phyloP scores from a whole-genome alignment of 83 land plant genomes.

The Diphasiastrum complanatum region DNA sequence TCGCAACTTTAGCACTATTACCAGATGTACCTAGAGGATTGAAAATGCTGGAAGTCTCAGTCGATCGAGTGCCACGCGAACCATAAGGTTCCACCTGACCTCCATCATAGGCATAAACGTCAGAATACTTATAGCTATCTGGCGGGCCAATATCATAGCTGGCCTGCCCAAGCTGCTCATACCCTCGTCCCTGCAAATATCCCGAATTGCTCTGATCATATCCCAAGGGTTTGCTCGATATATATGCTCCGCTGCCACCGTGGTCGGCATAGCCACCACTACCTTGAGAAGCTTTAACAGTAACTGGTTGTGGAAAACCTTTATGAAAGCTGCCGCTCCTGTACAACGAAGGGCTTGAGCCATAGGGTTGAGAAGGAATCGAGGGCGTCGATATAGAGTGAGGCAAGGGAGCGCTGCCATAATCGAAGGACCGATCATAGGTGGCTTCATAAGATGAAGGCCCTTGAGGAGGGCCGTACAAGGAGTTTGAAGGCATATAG shows the following conservation, averaged over 20 bases:
- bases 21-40: not conserved
- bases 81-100: conserved; percentile 77
- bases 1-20: conserved; percentile 44
- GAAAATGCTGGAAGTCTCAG: conserved; percentile 25
- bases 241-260: conserved; percentile 1
- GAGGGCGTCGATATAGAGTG: not conserved
- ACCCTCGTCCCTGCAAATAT: conserved; percentile 7
- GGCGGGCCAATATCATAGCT: conserved; percentile 10
- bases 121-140: conserved; percentile 32
- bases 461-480: conserved; percentile 16
- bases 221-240: not conserved
- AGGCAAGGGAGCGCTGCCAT: not conserved
- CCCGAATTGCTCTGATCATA: conserved; percentile 16
- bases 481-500: conserved; percentile 4
- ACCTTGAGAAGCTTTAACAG: conserved; percentile 8
- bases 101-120: conserved; percentile 69
- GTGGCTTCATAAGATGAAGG: conserved; percentile 14
- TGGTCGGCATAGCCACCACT: not conserved
- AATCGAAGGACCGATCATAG: conserved; percentile 14
- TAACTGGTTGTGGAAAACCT: conserved; percentile 1
- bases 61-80: conserved; percentile 54
- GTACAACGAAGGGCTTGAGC: not conserved
- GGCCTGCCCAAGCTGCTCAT: conserved; percentile 3
- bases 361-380: conserved; percentile 1
- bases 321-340: not conserved